Evolutionary conservation across 371 early-diverging fungal species (phyloP).

Genomic region (Ordospora colligata): DNA sequence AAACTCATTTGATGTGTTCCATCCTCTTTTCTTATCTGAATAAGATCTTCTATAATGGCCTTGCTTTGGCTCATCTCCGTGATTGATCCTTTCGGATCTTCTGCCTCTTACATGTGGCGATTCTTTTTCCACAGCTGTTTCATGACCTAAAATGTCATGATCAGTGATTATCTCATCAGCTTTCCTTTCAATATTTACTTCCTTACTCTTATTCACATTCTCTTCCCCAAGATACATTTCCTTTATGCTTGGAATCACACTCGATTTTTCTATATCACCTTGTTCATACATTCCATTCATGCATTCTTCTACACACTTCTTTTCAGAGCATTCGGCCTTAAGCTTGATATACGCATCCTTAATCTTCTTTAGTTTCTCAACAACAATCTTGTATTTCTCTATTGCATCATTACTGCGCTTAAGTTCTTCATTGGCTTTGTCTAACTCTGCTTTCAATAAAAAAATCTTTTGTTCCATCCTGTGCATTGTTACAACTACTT

Average conservation of each 20-base stretch:
- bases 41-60: neutral
- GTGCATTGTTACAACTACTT: neutral
- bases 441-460: neutral
- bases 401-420: neutral
- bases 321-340: neutral
- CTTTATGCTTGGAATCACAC: too few species aligned
- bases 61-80: neutral
- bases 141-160: neutral
- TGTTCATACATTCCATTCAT: neutral
- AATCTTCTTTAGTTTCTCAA: slow-evolving; percentile 24
- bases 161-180: neutral
- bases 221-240: too few species aligned
- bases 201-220: too few species aligned
- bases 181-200: neutral
- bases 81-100: slow-evolving; percentile 24
- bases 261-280: too few species aligned
- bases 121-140: neutral
- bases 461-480: neutral
- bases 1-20: neutral
- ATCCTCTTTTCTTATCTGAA: neutral
- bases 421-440: neutral
- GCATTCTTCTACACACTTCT: neutral
- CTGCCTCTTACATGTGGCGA: neutral
- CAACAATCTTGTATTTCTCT: slow-evolving; percentile 9
- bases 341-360: slow-evolving; percentile 28